A percentile compares a stretch with the other conserved stretches of the same genome.
Evolutionary conservation across 2,329 filamentous ascomycete species (phyloP).

Genomic region (Blastomyces parvus): DNA sequence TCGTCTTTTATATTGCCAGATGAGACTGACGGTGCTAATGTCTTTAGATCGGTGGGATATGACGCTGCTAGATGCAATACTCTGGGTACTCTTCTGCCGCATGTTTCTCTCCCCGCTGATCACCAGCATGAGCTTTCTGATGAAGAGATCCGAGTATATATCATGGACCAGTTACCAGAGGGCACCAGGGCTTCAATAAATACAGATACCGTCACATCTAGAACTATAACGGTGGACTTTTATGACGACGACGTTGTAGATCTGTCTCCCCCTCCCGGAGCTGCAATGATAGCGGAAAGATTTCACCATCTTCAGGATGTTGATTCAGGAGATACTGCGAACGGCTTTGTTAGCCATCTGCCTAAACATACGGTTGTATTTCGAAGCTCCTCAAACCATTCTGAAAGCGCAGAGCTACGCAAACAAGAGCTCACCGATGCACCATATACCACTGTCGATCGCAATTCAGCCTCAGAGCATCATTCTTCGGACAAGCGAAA

Average conservation of each 20-base stretch:
- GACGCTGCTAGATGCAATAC: constrained; percentile 21
- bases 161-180: constrained; percentile 35
- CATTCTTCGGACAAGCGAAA: not conserved
- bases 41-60: constrained; percentile 33
- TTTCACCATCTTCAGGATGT: constrained; percentile 44
- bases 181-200: constrained; percentile 37
- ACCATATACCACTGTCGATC: constrained; percentile 7
- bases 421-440: constrained; percentile 9
- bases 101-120: constrained; percentile 27
- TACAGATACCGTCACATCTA: constrained; percentile 35
- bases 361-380: constrained; percentile 40
- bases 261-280: constrained; percentile 38
- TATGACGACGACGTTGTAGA: constrained; percentile 35
- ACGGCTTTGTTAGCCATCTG: constrained; percentile 12
- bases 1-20: constrained; percentile 41
- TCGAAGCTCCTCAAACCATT: constrained; percentile 35
- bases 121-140: constrained; percentile 34
- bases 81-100: constrained; percentile 18
- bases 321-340: constrained; percentile 31
- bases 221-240: constrained; percentile 40
- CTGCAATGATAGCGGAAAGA: constrained; percentile 37
- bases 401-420: constrained; percentile 30
- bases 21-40: constrained; percentile 24
- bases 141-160: constrained; percentile 41
- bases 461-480: not conserved